Conservation (phyloP, 306 rosid species). For the Abrus pulchellus region DNA sequence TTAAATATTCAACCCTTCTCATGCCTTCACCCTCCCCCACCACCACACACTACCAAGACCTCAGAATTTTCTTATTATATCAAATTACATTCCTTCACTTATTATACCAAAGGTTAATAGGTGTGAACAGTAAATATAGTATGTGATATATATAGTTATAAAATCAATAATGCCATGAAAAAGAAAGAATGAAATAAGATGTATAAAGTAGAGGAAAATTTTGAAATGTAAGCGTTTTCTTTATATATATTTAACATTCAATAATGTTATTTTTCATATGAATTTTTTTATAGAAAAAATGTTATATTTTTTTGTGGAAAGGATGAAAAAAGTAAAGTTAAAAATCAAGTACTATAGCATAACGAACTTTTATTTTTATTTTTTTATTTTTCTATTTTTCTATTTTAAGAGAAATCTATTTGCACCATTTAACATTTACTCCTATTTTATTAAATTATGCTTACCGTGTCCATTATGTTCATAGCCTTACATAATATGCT, state of each 20-base stretch:
- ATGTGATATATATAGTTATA: too few relatives aligned
- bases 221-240: too few relatives aligned
- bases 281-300: not conserved
- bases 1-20: conserved; percentile 51
- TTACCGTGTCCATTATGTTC: too few relatives aligned
- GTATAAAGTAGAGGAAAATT: too few relatives aligned
- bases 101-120: too few relatives aligned
- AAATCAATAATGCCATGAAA: too few relatives aligned
- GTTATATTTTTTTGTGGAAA: not conserved
- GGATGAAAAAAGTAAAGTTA: not conserved
- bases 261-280: too few relatives aligned
- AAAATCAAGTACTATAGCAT: not conserved
- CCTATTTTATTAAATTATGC: not conserved
- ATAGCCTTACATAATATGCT: not conserved
- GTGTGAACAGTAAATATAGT: too few relatives aligned
- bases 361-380: not conserved
- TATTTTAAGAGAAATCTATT: not conserved
- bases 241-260: not conserved
- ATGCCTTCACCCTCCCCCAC: conserved; percentile 32
- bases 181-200: too few relatives aligned
- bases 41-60: not conserved
- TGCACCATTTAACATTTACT: not conserved
- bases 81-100: too few relatives aligned
- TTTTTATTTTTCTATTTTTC: not conserved
- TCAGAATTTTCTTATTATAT: not conserved